Base-by-base conservation (phyloP, 116 monocot genomes). In the Zostera marina region DNA sequence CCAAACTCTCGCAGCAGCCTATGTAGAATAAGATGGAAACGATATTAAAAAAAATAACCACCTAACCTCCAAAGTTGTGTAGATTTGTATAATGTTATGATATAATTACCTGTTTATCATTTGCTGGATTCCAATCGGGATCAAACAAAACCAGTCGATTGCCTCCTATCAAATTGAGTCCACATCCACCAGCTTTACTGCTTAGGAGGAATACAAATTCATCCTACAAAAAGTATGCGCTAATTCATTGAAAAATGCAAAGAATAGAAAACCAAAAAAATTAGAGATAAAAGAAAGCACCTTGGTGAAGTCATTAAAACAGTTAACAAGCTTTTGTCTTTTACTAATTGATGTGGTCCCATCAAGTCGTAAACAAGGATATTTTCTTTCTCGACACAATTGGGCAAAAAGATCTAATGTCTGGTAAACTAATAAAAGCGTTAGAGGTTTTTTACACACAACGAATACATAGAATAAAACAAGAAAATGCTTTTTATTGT, bases 121-220 rank as follows among this genome's bases (percentile, higher is more conserved):
- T 98, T 17, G 98, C 98, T 65, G 98, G 98, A 54, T 98, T 98
- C 98, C 98, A 98, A 71, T 98, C 98, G 67, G 98, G 98, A 73
- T 98, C 98, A 77, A 98, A 98, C 11, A 98, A 81, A 15, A 98
- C 83, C 72, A 98, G 70, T 22, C 90, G 90, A 76, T 98, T 98
- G 48, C 91, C 90, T 54, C 98, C 98, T 60, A 98, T 76, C 70
- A 98, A 79, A 75, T 98, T 98, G 69, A 90, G 98, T 14, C 98
- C 98, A 79, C 90, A 98, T 43, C 98, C 98, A 60, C 98, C 98
- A 64, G 98, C 98, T 68, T 98, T 98, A 74, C 98, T 98, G 74
- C 98, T 98, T 44, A 98, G 70, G 25, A 98, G 90, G 81, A 98
- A 98, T 39, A 72, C 91, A 77, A 90, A 98, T 67, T 86, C 98